phyloP scores from a whole-genome alignment of 1,284 basidiomycete species.

The Acaromyces ingoldii region DNA sequence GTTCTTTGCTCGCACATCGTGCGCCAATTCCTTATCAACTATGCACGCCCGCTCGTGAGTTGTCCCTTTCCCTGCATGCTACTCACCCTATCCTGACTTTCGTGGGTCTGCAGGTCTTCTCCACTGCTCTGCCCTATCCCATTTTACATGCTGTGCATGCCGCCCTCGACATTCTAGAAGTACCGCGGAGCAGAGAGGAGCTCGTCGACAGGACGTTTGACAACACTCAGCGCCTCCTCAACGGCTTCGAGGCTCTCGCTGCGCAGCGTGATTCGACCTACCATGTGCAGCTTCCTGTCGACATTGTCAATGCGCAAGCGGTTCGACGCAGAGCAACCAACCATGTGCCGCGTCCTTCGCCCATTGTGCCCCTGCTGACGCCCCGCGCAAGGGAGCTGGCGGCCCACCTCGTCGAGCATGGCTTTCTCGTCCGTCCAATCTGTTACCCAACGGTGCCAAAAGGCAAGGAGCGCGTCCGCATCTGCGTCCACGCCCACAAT shows the following conservation, averaged over 20 bases:
- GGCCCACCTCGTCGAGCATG: conserved; percentile 60
- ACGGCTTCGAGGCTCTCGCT: no score
- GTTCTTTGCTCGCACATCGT: conserved; percentile 68
- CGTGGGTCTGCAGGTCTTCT: conserved; percentile 35
- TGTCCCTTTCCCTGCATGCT: conserved; percentile 3
- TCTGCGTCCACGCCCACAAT: conserved; percentile 76
- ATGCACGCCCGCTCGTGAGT: conserved; percentile 76
- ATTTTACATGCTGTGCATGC: conserved; percentile 62
- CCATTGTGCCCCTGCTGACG: conserved; percentile 82
- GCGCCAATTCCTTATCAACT: conserved; percentile 82
- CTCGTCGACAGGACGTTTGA: no score
- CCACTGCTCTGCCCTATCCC: conserved; percentile 29
- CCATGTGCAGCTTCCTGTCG: no score
- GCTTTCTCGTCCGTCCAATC: conserved; percentile 72
- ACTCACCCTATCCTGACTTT: conserved; percentile 4
- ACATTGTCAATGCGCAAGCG: no score
- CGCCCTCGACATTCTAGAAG: conserved; percentile 71
- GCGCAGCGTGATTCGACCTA: no score
- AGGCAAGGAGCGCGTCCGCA: conserved; percentile 72
- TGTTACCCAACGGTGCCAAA: conserved; percentile 69
- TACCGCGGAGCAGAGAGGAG: no score
- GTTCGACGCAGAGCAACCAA: neutral
- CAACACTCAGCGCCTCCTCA: no score
- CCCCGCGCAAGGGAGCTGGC: conserved; percentile 68
- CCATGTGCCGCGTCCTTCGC: conserved; percentile 53